Evolutionary conservation across 1,139 yeast genomes (phyloP), one percentile per base, ranked within the genome.

Genomic region (Sugiyamaella novakii): DNA sequence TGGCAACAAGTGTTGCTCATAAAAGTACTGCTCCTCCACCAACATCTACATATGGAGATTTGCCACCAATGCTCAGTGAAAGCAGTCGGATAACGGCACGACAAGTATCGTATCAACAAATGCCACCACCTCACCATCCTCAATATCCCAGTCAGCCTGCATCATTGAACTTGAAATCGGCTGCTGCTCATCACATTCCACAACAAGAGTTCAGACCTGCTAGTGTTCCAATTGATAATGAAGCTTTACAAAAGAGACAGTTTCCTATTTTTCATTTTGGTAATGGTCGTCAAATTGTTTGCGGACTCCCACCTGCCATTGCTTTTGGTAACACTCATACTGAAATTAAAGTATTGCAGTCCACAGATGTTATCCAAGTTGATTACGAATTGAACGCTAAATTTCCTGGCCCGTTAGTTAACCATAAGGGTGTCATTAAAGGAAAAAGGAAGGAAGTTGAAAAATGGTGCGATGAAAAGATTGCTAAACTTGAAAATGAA

Each of bases 241-340:
- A 73, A 46, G 60, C 64, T 19, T 55, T 69, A 21, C 45, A 59
- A 29, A 50, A 55, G 11, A 73, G 87, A 50, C 96, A 87, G 63
- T 86, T 85, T 65, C 96, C 96, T 0, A 66, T 89, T 29, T 85
- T 88, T 63, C 73, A 78, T 50, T 89, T 95, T 87, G 78, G 87
- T 41, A 69, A 72, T 31, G 70, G 77, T 4, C 71, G 72, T 8
- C 75, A 71, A 45, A 63, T 77, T 15, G 74, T 75, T 1, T 69
- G 72, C 31, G 72, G 75, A 46, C 59, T 79, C 30, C 82, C 85
- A 4, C 60, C 72, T 4, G 51, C 59, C 11, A 59, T 67, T 35
- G 60, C 67, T 1, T 65, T 62, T 47, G 71, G 70, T 8, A 51
- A 59, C 10, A 40, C 56, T 10, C 52, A 59, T 12, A 60, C 61